Evolutionary conservation across 2,329 filamentous ascomycete species (phyloP).

Genomic region (Hymenoscyphus linearis): DNA sequence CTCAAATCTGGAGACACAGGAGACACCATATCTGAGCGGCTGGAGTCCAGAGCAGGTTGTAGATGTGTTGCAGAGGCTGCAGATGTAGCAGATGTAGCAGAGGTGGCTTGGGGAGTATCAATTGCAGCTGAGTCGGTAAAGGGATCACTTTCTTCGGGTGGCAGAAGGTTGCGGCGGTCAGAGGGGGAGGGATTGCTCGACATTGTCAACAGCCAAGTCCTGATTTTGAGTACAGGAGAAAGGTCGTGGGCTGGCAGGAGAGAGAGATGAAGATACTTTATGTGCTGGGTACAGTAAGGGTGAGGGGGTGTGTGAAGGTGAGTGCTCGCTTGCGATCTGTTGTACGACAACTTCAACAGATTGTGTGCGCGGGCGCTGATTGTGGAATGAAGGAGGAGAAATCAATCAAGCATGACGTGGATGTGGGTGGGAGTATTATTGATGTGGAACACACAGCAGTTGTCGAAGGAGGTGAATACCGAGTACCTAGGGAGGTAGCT

Average conservation of each 20-base stretch:
- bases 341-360: not conserved
- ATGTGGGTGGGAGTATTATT: too few species aligned
- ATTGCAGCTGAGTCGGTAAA: constrained; percentile 3
- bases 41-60: constrained; percentile 3
- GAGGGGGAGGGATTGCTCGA: not conserved
- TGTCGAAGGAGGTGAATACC: too few species aligned
- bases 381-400: not conserved
- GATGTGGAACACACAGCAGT: too few species aligned
- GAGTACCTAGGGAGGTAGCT: too few species aligned
- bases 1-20: too few species aligned
- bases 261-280: not conserved
- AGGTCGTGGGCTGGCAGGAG: not conserved
- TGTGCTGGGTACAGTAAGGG: not conserved
- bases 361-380: not conserved
- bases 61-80: not conserved
- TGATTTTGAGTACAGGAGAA: not conserved
- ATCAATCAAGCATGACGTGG: too few species aligned
- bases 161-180: not conserved
- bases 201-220: not conserved
- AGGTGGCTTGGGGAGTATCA: not conserved
- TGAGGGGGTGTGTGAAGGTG: not conserved
- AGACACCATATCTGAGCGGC: too few species aligned
- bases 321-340: not conserved
- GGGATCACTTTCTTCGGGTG: constrained; percentile 2
- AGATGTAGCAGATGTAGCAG: not conserved